Evolutionary conservation across 352 stramenopile genomes (phyloP), one percentile per base, ranked within the genome.

Genomic region (Elongisporangium anandrum): DNA sequence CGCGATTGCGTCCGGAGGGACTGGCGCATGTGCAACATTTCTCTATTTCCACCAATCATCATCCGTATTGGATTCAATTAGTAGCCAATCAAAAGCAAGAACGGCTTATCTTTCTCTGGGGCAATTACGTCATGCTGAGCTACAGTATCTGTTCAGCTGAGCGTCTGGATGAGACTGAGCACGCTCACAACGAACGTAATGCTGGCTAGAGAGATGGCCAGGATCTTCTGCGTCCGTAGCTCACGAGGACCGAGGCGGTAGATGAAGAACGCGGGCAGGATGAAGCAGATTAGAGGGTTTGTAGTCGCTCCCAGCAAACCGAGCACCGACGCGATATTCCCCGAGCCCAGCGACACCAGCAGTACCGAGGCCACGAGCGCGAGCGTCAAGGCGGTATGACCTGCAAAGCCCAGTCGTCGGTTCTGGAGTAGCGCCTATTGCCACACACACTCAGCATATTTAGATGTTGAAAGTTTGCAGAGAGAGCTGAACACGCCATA

Each of bases 231-330:
- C 9, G 57, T 52, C 16, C 62, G 57, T 51, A 85, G 73, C 15
- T 71, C 60, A 24, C 70, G 52, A 4, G 62, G 61, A 16, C 80
- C 82, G 4, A 93, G 58, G 19, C 77, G 74, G 23, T 73, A 61
- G 57, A 92, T 70, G 60, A 94, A 94, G 54, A 87, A 92, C 20
- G 85, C 81, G 15, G 87, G 87, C n/a, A 96, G 68, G 52, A 94
- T 64, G 63, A 94, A 96, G 68, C 87, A 95, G 63, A 96, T 95
- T 56, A 87, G 66, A 3, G 87, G 87, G 70, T 96, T 96, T 2
- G 85, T 92, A 21, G 85, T 96, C 24, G 85, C 77, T 41, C 87
- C 87, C 13, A 96, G 73, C 17, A 96, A 66, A 4, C 73, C 74
- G n/a, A 96, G 79, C 51, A 96, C 85, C 6, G 81, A 91, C 15